Evolutionary conservation across 257 asterid genomes (phyloP).

Genomic region (Salvia splendens): DNA sequence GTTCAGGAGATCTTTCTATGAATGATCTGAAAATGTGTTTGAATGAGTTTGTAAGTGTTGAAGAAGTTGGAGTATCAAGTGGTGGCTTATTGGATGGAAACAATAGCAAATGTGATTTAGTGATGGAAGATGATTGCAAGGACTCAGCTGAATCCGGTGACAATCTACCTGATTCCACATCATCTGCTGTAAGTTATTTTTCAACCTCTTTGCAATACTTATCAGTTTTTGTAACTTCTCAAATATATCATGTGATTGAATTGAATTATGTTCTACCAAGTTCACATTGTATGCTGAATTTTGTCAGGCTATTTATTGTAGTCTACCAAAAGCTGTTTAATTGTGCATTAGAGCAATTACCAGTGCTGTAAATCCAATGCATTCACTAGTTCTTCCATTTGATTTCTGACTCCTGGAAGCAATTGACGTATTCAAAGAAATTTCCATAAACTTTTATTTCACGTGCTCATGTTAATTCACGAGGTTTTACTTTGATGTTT

Average conservation of each 20-base stretch:
- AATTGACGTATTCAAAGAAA: not conserved
- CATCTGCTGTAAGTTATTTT: conserved; percentile 41
- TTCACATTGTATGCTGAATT: not conserved
- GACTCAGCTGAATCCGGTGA: conserved; percentile 12
- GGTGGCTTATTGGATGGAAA: conserved; percentile 20
- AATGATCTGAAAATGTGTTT: conserved; percentile 37
- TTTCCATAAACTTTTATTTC: not conserved
- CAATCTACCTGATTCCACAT: conserved; percentile 20
- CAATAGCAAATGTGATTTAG: conserved; percentile 16
- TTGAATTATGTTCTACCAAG: conserved; percentile 17
- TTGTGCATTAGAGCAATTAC: conserved; percentile 5
- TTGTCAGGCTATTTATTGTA: conserved; percentile 20
- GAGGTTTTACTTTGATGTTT: not conserved
- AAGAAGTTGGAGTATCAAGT: conserved; percentile 24
- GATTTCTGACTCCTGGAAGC: conserved; percentile 1
- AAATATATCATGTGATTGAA: conserved; percentile 8
- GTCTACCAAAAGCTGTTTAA: not conserved
- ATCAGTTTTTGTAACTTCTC: not conserved
- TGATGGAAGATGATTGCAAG: conserved; percentile 29
- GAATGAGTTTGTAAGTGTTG: conserved; percentile 34
- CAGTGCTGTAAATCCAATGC: not conserved
- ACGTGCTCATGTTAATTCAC: not conserved
- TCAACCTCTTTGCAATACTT: not conserved
- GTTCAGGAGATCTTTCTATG: conserved; percentile 29
- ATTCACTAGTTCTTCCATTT: not conserved